These are phyloP conservation scores for Saturnispora bothae DNA, from an alignment of 805 yeast genomes.

Conservation along the genomic window DNA sequence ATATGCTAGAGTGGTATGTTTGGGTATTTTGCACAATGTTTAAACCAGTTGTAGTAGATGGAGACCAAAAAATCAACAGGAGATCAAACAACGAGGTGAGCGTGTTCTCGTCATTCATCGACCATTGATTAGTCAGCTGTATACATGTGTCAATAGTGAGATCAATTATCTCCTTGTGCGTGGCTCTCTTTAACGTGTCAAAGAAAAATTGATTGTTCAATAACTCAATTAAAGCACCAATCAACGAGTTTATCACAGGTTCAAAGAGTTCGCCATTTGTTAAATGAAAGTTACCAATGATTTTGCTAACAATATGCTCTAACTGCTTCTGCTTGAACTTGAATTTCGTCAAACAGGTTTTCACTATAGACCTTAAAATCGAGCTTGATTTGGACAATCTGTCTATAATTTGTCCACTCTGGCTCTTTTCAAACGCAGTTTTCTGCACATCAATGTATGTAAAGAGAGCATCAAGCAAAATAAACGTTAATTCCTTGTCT, in stretches of 20 bases:
- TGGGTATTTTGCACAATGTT: not conserved
- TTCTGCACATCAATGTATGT: slow-evolving; percentile 17
- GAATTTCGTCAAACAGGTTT: slow-evolving; percentile 10
- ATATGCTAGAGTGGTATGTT: slow-evolving; percentile 12
- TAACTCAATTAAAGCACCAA: slow-evolving; percentile 21
- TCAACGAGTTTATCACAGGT: slow-evolving; percentile 25
- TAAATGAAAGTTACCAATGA: slow-evolving; percentile 14
- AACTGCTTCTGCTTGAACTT: slow-evolving; percentile 21
- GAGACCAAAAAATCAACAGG: slow-evolving; percentile 15
- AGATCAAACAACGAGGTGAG: slow-evolving; percentile 16
- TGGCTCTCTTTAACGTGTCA: slow-evolving; percentile 17
- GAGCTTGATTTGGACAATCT: slow-evolving; percentile 19
- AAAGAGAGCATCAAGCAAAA: slow-evolving; percentile 15
- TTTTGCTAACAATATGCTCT: slow-evolving; percentile 16
- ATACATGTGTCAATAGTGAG: slow-evolving; percentile 11
- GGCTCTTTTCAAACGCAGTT: slow-evolving; percentile 16
- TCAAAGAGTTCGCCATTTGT: slow-evolving; percentile 11
- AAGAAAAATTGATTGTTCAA: slow-evolving; percentile 18
- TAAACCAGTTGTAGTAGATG: slow-evolving; percentile 12
- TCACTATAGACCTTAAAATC: slow-evolving; percentile 14
- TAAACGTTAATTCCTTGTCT: slow-evolving; percentile 9
- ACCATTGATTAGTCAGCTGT: slow-evolving; percentile 10
- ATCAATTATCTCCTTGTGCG: slow-evolving; percentile 14
- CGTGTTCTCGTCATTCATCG: slow-evolving; percentile 15
- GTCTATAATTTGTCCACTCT: slow-evolving; percentile 16